Percentiles rank a stretch among this genome's conserved stretches.
phyloP scores from a whole-genome alignment of 2,329 filamentous ascomycete species.

The Neoscytalidium dimidiatum region DNA sequence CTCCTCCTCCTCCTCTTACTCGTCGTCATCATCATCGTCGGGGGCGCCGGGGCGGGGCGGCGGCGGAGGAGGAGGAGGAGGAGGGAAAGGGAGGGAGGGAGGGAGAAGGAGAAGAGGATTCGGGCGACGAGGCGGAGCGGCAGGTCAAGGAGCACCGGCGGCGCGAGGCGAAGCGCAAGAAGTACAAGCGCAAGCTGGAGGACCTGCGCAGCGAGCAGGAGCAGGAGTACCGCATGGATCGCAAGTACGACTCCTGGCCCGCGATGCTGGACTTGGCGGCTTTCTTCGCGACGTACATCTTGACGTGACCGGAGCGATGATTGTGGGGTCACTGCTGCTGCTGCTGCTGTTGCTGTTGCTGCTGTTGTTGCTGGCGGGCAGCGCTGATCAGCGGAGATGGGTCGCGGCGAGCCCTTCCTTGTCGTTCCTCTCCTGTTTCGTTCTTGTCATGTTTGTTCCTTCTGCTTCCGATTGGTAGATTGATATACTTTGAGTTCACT shows the following conservation, averaged over 20 bases:
- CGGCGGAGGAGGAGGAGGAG: not conserved
- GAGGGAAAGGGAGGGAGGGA: not conserved
- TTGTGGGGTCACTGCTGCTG: not conserved
- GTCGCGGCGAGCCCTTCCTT: too few species aligned
- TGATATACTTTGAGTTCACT: too few species aligned
- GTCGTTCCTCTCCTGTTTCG: too few species aligned
- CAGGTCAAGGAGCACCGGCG: not conserved
- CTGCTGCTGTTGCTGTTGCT: too few species aligned
- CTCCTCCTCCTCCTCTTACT: not conserved
- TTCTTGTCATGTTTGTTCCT: too few species aligned
- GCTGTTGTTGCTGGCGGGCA: too few species aligned
- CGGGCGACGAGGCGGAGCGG: not conserved
- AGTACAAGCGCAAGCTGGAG: not conserved
- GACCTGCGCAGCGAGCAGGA: not conserved
- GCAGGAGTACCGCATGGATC: not conserved
- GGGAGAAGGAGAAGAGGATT: not conserved
- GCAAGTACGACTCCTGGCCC: not conserved
- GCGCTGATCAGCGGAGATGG: too few species aligned
- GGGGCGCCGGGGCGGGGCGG: not conserved
- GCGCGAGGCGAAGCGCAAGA: not conserved
- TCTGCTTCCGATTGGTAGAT: too few species aligned
- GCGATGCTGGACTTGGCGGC: conserved; percentile 3
- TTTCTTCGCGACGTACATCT: conserved; percentile 1
- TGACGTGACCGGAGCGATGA: not conserved
- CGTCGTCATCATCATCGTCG: not conserved